Evolutionary conservation across 2,329 filamentous ascomycete genomes (phyloP).

Genomic region (Cladosporium sphaerospermum): DNA sequence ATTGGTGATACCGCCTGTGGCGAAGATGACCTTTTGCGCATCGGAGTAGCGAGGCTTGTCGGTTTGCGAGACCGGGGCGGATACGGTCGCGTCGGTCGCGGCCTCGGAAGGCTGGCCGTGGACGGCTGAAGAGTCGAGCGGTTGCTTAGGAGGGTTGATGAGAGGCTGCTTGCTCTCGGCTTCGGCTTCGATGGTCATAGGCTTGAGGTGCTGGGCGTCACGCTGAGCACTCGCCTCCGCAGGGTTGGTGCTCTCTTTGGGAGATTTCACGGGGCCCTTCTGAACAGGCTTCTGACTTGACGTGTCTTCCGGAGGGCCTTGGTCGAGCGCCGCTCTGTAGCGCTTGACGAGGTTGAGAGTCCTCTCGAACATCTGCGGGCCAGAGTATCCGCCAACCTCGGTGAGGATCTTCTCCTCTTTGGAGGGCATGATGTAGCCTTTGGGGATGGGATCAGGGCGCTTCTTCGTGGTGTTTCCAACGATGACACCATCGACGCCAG

Average conservation of each 20-base stretch:
- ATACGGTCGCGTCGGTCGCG: constrained; percentile 4
- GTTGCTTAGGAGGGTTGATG: constrained; percentile 25
- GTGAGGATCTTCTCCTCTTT: constrained; percentile 62
- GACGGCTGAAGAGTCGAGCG: constrained; percentile 7
- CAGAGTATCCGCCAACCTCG: constrained; percentile 84
- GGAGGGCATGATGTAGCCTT: constrained; percentile 56
- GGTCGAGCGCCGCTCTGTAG: constrained; percentile 56
- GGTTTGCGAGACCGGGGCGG: constrained; percentile 10
- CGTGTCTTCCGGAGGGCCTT: constrained; percentile 32
- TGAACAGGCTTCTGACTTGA: not conserved
- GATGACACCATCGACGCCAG: constrained; percentile 89
- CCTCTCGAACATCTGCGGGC: constrained; percentile 77
- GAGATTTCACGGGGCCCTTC: constrained; percentile 6
- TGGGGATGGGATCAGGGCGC: constrained; percentile 63
- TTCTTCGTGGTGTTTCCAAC: constrained; percentile 95
- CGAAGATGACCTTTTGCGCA: constrained; percentile 75
- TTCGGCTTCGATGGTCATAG: constrained; percentile 23
- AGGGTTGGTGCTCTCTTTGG: constrained; percentile 1
- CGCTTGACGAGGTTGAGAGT: constrained; percentile 72
- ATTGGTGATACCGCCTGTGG: constrained; percentile 85
- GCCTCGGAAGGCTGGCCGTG: constrained; percentile 20
- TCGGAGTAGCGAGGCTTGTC: constrained; percentile 19
- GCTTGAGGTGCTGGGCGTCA: constrained; percentile 28
- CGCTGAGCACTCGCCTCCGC: constrained; percentile 23
- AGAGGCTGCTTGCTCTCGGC: constrained; percentile 27